Conservation (phyloP, 768 basidiomycete genomes). For the Trametes punicea region DNA sequence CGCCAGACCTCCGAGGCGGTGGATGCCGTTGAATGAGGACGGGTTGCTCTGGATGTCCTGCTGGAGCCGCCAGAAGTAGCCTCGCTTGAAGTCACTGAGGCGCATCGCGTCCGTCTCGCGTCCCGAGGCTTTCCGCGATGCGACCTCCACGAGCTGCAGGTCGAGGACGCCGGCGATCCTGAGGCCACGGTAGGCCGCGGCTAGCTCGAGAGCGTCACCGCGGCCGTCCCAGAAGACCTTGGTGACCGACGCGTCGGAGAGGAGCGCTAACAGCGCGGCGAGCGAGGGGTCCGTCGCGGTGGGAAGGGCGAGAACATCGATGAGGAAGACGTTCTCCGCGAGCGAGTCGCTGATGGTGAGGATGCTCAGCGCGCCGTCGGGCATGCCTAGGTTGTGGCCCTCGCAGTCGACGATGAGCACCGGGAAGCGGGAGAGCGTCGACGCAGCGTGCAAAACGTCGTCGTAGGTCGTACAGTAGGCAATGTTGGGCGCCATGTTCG, state of each 20-base stretch:
- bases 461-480: conserved; percentile 13
- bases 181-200: conserved; percentile 24
- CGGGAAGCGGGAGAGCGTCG: conserved; percentile 5
- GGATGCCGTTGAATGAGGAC: not conserved
- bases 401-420: conserved; percentile 39
- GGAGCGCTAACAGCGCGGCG: conserved; percentile 25
- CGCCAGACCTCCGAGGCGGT: not conserved
- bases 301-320: conserved; percentile 30
- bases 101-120: conserved; percentile 27
- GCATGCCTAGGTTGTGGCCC: conserved; percentile 33
- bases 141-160: conserved; percentile 39
- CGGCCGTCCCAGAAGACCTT: conserved; percentile 44
- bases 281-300: conserved; percentile 23
- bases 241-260: conserved; percentile 26
- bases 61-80: not conserved
- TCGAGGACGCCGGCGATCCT: conserved; percentile 34
- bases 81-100: not conserved
- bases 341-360: conserved; percentile 34
- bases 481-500: conserved; percentile 1
- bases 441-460: not conserved
- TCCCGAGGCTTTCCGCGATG: not conserved
- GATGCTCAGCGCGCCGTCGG: conserved; percentile 34
- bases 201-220: conserved; percentile 37
- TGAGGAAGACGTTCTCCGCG: conserved; percentile 33
- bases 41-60: not conserved